Percentiles rank a stretch among this genome's conserved stretches.
These are phyloP conservation scores for Alisma plantagoaquatica DNA, from an alignment of 106 monocot genomes.

Conservation along the genomic window DNA sequence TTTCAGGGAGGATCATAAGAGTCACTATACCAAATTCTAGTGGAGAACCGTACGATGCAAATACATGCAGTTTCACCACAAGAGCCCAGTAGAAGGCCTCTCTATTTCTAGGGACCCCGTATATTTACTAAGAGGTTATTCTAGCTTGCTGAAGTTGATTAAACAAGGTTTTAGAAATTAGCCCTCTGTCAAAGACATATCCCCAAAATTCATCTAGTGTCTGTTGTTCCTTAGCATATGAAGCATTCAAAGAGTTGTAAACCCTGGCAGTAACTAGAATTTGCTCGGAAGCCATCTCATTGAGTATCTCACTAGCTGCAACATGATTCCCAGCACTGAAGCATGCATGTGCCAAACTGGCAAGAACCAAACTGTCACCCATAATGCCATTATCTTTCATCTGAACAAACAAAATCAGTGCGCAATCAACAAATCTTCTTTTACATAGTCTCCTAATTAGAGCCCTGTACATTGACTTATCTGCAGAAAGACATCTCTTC, in stretches of 20 bases:
- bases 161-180: conserved; percentile 52
- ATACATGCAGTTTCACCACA: no score
- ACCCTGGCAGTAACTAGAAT: conserved; percentile 50
- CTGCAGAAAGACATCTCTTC: conserved; percentile 45
- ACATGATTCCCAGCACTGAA: conserved; percentile 42
- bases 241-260: conserved; percentile 50
- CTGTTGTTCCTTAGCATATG: conserved; percentile 38
- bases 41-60: no score
- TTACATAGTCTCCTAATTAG: conserved; percentile 82
- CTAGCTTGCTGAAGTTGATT: conserved; percentile 30
- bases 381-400: conserved; percentile 53
- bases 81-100: not conserved
- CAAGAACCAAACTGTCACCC: conserved; percentile 49
- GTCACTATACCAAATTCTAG: no score
- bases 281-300: conserved; percentile 54
- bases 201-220: conserved; percentile 48
- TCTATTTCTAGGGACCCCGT: not conserved
- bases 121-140: not conserved
- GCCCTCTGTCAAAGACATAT: conserved; percentile 48
- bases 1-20: no score
- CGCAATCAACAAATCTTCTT: conserved; percentile 45
- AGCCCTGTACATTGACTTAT: conserved; percentile 77
- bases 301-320: conserved; percentile 37
- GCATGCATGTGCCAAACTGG: conserved; percentile 55
- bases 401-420: conserved; percentile 31